phyloP scores from a whole-genome alignment of 768 basidiomycete species.

The Suillus paluster region DNA sequence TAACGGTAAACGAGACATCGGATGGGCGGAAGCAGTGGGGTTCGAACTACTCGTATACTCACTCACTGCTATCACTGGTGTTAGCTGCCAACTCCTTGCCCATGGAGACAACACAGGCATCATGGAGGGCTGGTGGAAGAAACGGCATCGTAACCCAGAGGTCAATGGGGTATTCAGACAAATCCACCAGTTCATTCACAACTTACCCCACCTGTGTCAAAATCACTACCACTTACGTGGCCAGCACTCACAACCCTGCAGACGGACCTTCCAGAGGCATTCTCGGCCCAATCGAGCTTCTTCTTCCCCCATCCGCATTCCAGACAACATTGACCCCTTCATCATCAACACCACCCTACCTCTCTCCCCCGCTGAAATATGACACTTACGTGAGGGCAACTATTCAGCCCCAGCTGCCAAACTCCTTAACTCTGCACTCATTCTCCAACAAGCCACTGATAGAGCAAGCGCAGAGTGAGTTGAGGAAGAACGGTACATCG shows the following conservation, averaged over 20 bases:
- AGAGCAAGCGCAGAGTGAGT: neutral
- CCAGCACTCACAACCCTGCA: conserved; percentile 21
- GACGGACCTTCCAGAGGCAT: conserved; percentile 11
- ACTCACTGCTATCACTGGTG: neutral
- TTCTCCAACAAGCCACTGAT: neutral
- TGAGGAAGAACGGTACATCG: no score
- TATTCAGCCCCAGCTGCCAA: neutral
- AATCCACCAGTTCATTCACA: conserved; percentile 17
- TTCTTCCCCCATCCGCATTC: neutral
- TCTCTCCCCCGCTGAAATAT: neutral
- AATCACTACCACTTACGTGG: conserved; percentile 17
- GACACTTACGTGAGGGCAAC: neutral
- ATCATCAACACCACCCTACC: neutral
- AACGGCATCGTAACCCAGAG: conserved; percentile 29
- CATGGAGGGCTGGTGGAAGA: conserved; percentile 43
- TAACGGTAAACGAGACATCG: no score
- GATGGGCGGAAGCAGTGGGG: neutral
- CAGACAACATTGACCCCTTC: neutral
- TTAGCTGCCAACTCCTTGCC: neutral
- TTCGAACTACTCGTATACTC: conserved; percentile 16
- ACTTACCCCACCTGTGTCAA: no score
- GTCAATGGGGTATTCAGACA: conserved; percentile 34
- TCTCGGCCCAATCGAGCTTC: neutral
- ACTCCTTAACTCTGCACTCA: neutral
- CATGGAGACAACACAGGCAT: conserved; percentile 38